A percentile compares a stretch with the other conserved stretches of the same genome.
Conservation (phyloP, 2,329 filamentous ascomycete genomes). For the Teratosphaeria epicoccoides region DNA sequence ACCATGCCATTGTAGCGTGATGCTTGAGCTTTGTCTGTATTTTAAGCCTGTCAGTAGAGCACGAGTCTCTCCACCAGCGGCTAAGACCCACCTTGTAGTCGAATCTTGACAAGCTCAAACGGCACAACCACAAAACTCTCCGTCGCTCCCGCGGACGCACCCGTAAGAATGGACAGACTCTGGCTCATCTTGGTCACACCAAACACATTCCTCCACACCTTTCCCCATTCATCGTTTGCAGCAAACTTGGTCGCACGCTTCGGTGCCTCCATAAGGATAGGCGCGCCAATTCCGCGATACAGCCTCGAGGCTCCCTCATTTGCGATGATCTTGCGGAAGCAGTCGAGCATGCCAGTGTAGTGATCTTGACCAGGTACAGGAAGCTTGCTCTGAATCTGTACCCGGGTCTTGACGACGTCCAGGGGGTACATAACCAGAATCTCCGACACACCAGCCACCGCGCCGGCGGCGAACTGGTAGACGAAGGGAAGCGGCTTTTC, state of each 20-base stretch:
- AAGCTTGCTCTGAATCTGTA: conserved; percentile 54
- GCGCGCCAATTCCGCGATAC: conserved; percentile 90
- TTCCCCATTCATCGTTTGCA: conserved; percentile 96
- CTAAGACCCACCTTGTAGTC: conserved; percentile 52
- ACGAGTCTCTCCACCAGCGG: not conserved
- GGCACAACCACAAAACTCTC: conserved; percentile 96
- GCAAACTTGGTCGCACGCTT: conserved; percentile 97
- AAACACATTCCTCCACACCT: conserved; percentile 82
- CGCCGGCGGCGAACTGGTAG: conserved; percentile 95
- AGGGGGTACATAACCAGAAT: conserved; percentile 72
- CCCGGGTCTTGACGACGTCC: conserved; percentile 96
- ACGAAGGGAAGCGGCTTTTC: conserved; percentile 76
- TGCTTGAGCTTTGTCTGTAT: conserved; percentile 65
- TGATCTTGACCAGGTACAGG: conserved; percentile 59
- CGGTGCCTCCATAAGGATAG: conserved; percentile 94
- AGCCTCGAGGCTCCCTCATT: conserved; percentile 79
- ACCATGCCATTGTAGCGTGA: conserved; percentile 76
- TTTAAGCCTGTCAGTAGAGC: not conserved
- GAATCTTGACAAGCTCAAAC: conserved; percentile 97
- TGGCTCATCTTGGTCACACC: conserved; percentile 82
- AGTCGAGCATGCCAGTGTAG: conserved; percentile 97
- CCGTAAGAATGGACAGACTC: conserved; percentile 80
- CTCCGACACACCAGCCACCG: conserved; percentile 94
- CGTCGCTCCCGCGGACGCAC: conserved; percentile 87
- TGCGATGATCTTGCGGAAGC: conserved; percentile 92